These are phyloP conservation scores for Candida nitratophila DNA, from an alignment of 805 yeast species.

Conservation along the genomic window DNA sequence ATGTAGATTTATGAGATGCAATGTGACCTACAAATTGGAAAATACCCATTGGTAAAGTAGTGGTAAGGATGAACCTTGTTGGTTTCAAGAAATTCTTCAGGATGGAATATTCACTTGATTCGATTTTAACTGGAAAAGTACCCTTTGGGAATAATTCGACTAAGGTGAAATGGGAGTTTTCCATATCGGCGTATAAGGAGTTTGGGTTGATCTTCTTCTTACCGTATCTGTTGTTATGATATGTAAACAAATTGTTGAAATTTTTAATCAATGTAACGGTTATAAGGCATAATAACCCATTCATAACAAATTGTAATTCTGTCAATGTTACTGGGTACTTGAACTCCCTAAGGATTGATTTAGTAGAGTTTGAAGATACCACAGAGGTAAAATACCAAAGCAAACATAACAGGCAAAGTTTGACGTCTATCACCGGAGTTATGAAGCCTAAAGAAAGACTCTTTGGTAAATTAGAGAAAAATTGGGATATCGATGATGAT, in stretches of 20 bases:
- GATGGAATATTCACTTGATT: conserved; percentile 21
- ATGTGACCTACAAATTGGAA: conserved; percentile 93
- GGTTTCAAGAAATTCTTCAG: conserved; percentile 44
- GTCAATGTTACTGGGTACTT: conserved; percentile 85
- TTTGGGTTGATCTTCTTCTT: conserved; percentile 26
- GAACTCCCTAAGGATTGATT: conserved; percentile 62
- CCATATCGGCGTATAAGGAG: conserved; percentile 22
- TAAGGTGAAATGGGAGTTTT: conserved; percentile 10
- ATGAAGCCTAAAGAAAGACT: neutral
- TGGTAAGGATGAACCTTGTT: conserved; percentile 40
- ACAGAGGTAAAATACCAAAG: conserved; percentile 81
- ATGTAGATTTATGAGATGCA: conserved; percentile 86
- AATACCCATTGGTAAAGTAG: conserved; percentile 89
- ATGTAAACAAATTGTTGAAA: conserved; percentile 27
- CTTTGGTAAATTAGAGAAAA: no score
- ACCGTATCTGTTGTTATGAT: conserved; percentile 23
- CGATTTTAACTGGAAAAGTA: conserved; percentile 36
- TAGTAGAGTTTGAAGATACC: conserved; percentile 74
- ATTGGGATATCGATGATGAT: no score
- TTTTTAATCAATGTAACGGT: conserved; percentile 18
- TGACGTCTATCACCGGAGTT: conserved; percentile 21
- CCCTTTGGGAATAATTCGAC: conserved; percentile 37
- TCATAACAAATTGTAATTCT: conserved; percentile 76
- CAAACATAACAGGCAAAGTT: conserved; percentile 42
- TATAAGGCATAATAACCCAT: conserved; percentile 50